Base-by-base conservation (phyloP, 352 stramenopile species). In the Phytophthora cactorum region DNA sequence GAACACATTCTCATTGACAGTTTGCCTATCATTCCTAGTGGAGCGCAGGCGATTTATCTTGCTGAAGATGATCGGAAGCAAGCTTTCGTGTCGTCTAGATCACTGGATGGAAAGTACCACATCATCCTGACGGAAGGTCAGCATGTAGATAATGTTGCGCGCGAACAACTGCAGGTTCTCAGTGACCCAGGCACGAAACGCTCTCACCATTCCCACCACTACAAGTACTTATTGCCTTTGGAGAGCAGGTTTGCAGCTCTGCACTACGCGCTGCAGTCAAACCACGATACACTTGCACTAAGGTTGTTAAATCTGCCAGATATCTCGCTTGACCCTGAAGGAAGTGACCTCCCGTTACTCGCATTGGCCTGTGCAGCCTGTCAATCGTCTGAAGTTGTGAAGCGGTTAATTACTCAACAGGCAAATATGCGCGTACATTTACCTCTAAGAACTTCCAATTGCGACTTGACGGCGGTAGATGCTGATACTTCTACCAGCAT, bases 371-470 rank as follows among this genome's bases (percentile, higher is more conserved):
- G 84, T 60, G 82, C 74, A 10, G 81, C 82, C 1, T 61, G 74
- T 10, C 80, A 84, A 4, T 75, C 76, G 0, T 52, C 77, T 4
- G 55, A 79, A 15, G 73, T 92, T 0, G 72, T 92, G 8, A 43
- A 51, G 11, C 45, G 56, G 2, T 72, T 92, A 3, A 71, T 91
- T 45, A 84, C 61, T 10, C 64, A 75, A 11, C 77, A 88, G 36
- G 77, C 70, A 0, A 91, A 90, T 31, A 72, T 92, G 58, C 84
- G 84, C 1, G 84, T 92, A 2, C 66, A 86, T 45, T 58, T 92
- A 15, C 81, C 83, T 12, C 59, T 89, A 10, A 61, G 83, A 54
- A 72, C 59, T n/a, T 65, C 27, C 36, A 66, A 62, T 11, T 73
- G 57, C 45, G 68, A 55, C 9, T 65, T 69, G 29, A 68, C 52